These are phyloP conservation scores for Rhazya stricta DNA, from an alignment of 257 asterid species.

Conservation along the genomic window DNA sequence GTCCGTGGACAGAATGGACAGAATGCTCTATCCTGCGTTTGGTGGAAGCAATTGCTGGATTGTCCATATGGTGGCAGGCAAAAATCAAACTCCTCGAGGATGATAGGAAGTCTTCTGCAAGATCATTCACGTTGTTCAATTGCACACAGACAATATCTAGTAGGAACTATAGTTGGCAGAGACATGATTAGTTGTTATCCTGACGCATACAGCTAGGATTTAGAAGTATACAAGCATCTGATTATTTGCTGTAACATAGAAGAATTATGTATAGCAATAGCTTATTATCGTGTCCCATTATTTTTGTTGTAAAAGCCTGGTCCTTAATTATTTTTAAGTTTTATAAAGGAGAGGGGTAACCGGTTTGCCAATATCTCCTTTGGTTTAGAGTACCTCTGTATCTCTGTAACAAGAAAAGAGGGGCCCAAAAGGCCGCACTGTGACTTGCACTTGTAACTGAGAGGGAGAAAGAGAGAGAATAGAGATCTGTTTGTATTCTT, in stretches of 20 bases:
- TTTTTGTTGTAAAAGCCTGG: constrained; percentile 35
- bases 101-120: background rate
- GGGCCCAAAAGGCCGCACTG: background rate
- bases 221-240: constrained; percentile 14
- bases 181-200: background rate
- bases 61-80: background rate
- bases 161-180: background rate
- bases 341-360: constrained; percentile 3
- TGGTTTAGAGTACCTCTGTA: background rate
- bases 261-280: constrained; percentile 39
- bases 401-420: background rate
- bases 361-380: background rate
- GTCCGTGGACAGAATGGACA: background rate
- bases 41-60: background rate
- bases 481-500: background rate
- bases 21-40: background rate
- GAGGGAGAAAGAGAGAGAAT: no score
- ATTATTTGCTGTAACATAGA: constrained; percentile 14
- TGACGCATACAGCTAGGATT: constrained; percentile 13
- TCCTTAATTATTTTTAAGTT: constrained; percentile 20
- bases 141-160: background rate
- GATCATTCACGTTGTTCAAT: background rate
- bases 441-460: background rate
- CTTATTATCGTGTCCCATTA: constrained; percentile 12
- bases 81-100: background rate